Conservation (phyloP, 495 filamentous ascomycete species). For the Ramalina peruviana region DNA sequence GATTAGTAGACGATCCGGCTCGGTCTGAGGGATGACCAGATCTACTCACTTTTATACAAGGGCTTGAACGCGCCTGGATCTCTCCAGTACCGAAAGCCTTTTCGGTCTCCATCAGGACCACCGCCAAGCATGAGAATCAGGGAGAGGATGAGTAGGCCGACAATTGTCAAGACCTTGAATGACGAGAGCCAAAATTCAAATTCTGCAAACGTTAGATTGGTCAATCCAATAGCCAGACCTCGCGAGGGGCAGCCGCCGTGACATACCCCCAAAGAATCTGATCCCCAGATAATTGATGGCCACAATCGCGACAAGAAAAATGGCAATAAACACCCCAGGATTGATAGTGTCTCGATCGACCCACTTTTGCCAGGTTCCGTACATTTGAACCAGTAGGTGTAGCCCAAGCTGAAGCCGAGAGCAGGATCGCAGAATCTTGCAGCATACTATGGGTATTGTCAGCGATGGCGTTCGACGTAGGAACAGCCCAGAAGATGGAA, state of each 20-base stretch:
- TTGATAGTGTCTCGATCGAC: slow-evolving; percentile 24
- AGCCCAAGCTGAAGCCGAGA: slow-evolving; percentile 53
- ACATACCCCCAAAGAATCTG: slow-evolving; percentile 44
- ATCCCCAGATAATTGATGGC: slow-evolving; percentile 47
- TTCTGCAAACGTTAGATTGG: slow-evolving; percentile 25
- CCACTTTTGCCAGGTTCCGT: slow-evolving; percentile 52
- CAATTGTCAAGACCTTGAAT: slow-evolving; percentile 60
- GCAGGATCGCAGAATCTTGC: slow-evolving; percentile 50
- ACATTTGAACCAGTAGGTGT: slow-evolving; percentile 48
- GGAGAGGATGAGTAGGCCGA: slow-evolving; percentile 50
- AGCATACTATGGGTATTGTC: slow-evolving; percentile 30
- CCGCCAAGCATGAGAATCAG: slow-evolving; percentile 61
- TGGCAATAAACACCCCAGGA: slow-evolving; percentile 39
- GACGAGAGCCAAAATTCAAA: slow-evolving; percentile 71
- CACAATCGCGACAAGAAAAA: slow-evolving; percentile 38
- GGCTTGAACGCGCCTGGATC: slow-evolving; percentile 46
- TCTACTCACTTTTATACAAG: slow-evolving; percentile 7
- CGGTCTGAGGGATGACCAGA: not conserved
- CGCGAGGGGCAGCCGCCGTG: not conserved
- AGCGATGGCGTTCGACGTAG: not conserved
- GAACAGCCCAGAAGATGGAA: not conserved
- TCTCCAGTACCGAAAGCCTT: slow-evolving; percentile 72
- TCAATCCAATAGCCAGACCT: not conserved
- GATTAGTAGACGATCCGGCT: not conserved
- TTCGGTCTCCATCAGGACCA: slow-evolving; percentile 53